Conservation (phyloP, 176 grass and related monocot species). For the Dendrocalamus sinicus region DNA sequence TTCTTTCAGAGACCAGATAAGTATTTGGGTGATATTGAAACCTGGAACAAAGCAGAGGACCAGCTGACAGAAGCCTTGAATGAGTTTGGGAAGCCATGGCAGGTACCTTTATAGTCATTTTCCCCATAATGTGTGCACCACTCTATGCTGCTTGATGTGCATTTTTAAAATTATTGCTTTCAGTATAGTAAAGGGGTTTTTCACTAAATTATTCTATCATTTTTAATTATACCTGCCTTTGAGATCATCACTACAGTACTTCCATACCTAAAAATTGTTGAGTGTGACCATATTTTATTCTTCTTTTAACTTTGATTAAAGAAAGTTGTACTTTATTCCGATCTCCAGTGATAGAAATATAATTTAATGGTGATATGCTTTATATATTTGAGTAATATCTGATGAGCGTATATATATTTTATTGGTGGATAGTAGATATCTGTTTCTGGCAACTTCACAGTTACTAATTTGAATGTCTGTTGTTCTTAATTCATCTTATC, state of each 20-base stretch:
- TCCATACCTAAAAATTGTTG: neutral
- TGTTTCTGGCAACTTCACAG: neutral
- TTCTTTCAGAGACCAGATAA: slow-evolving; percentile 85
- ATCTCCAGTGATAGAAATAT: neutral
- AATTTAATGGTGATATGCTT: neutral
- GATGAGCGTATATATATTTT: neutral
- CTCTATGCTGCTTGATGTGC: slow-evolving; percentile 20
- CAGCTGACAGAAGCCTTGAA: slow-evolving; percentile 87
- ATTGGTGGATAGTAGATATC: neutral
- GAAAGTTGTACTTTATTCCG: neutral
- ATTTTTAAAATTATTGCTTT: slow-evolving; percentile 19
- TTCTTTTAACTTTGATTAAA: neutral
- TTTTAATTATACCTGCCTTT: slow-evolving; percentile 9
- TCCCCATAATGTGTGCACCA: neutral
- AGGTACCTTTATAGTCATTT: slow-evolving; percentile 49
- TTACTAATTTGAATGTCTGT: neutral
- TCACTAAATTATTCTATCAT: neutral
- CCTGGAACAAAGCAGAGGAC: slow-evolving; percentile 96
- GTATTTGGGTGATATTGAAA: slow-evolving; percentile 93
- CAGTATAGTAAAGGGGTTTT: neutral
- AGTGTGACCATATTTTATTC: neutral
- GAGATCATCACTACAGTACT: neutral
- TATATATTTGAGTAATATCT: slow-evolving; percentile 5
- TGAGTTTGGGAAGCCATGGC: slow-evolving; percentile 95
- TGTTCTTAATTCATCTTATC: slow-evolving; percentile 12